phyloP scores from a whole-genome alignment of 371 early-diverging fungal species.

The Blakeslea trispora region DNA sequence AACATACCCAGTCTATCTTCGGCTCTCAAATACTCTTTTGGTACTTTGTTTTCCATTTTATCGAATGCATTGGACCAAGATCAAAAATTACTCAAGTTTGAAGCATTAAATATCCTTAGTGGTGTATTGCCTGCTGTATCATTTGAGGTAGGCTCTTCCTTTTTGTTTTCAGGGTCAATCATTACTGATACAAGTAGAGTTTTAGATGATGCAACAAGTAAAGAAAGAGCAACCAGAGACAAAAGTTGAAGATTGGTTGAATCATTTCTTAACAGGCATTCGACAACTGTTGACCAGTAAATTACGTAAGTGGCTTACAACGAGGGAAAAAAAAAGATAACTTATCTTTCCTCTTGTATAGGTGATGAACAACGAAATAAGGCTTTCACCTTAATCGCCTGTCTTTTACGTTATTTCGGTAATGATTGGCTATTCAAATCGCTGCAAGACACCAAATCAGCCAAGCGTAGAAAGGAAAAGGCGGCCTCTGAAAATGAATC shows the following conservation, averaged over 20 bases:
- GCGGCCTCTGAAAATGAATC: constrained; percentile 9
- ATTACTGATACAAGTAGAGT: no score
- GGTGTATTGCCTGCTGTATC: constrained; percentile 33
- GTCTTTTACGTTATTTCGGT: constrained; percentile 42
- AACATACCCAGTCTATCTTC: constrained; percentile 35
- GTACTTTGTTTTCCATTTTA: constrained; percentile 30
- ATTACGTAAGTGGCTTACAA: constrained; percentile 24
- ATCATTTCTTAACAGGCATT: constrained; percentile 26
- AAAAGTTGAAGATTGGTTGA: constrained; percentile 18
- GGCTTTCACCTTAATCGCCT: constrained; percentile 30
- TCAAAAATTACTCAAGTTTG: constrained; percentile 40
- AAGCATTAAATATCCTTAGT: constrained; percentile 32
- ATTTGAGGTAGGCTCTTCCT: constrained; percentile 25
- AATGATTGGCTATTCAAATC: constrained; percentile 48
- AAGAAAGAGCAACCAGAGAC: constrained; percentile 25
- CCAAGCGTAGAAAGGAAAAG: constrained; percentile 30
- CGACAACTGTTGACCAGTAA: constrained; percentile 42
- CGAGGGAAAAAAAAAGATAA: not conserved
- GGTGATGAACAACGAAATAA: constrained; percentile 37
- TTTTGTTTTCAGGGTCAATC: no score
- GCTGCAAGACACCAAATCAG: constrained; percentile 28
- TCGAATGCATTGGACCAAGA: constrained; percentile 27
- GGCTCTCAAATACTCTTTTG: constrained; percentile 36
- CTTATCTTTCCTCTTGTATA: not conserved
- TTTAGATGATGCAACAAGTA: constrained; percentile 31